These are phyloP conservation scores for Pyrus pyrifolia DNA, from an alignment of 306 rosid genomes.

Conservation along the genomic window DNA sequence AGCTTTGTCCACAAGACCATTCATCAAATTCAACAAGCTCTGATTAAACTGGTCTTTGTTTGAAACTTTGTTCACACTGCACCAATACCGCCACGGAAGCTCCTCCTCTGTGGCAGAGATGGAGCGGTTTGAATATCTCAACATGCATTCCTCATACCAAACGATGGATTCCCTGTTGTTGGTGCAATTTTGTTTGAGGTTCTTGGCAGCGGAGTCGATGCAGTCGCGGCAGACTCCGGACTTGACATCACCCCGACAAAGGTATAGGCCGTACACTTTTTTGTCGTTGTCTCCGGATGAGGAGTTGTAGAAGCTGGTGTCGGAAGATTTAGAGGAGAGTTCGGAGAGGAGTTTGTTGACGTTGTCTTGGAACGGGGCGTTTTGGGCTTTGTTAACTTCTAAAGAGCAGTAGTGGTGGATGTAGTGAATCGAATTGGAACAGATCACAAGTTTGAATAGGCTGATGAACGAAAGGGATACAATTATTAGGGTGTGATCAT, in stretches of 20 bases:
- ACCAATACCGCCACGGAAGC: neutral
- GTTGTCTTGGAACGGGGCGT: neutral
- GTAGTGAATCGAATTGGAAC: conserved; percentile 1
- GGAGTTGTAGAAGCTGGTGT: conserved; percentile 17
- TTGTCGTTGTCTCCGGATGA: conserved; percentile 3
- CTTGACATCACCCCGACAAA: conserved; percentile 42
- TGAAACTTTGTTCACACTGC: conserved; percentile 5
- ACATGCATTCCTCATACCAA: conserved; percentile 47
- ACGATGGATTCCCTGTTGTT: conserved; percentile 28
- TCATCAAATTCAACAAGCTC: neutral
- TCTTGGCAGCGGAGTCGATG: conserved; percentile 23
- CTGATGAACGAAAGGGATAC: neutral
- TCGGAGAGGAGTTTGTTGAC: neutral
- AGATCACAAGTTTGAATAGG: neutral
- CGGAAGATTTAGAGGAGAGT: conserved; percentile 5
- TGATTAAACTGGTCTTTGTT: neutral
- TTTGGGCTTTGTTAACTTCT: neutral
- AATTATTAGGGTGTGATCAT: neutral
- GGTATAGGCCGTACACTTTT: conserved; percentile 32
- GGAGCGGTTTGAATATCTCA: conserved; percentile 37
- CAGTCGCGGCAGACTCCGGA: conserved; percentile 29
- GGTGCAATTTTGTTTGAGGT: neutral
- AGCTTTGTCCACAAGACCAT: neutral
- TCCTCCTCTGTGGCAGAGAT: conserved; percentile 18
- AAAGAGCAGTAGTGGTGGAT: neutral